A percentile compares a stretch with the other conserved stretches of the same genome.
Evolutionary conservation across 2,329 filamentous ascomycete species (phyloP).

Genomic region (Xylaria sp.): DNA sequence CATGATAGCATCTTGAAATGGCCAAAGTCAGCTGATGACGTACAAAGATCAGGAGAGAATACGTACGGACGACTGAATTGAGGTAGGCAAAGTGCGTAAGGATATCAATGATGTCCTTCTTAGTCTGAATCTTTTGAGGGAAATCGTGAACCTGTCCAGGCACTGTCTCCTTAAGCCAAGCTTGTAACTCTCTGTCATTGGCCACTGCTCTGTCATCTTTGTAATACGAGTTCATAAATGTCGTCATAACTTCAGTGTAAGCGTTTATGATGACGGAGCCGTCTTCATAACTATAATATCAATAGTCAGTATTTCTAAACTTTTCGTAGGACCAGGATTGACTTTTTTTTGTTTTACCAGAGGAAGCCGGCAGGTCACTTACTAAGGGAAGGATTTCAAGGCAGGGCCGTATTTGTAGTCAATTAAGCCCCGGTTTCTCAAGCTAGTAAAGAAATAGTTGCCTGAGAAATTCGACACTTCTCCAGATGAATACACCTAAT

Average conservation of each 20-base stretch:
- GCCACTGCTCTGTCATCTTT: constrained; percentile 45
- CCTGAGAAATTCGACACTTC: constrained; percentile 25
- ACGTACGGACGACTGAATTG: constrained; percentile 44
- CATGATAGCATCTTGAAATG: constrained; percentile 52
- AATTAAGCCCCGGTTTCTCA: constrained; percentile 53
- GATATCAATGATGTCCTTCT: constrained; percentile 51
- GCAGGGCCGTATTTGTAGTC: constrained; percentile 49
- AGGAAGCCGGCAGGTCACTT: neutral
- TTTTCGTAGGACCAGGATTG: neutral
- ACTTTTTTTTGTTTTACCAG: neutral
- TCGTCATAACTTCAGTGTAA: constrained; percentile 51
- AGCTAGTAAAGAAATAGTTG: constrained; percentile 27
- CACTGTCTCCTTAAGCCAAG: constrained; percentile 56
- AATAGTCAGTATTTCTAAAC: constrained; percentile 4
- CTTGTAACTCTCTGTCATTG: constrained; percentile 54
- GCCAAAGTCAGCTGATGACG: neutral
- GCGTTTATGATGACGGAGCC: constrained; percentile 50
- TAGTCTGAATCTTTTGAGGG: constrained; percentile 44
- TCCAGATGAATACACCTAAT: constrained; percentile 26
- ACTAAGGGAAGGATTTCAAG: constrained; percentile 54
- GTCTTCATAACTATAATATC: constrained; percentile 51
- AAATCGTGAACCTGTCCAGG: constrained; percentile 54
- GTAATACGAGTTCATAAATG: constrained; percentile 58
- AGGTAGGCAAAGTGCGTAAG: constrained; percentile 54
- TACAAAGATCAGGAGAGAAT: neutral